Evolutionary conservation across 805 yeast species (phyloP).

Genomic region (Metschnikowia baotianmanensis): DNA sequence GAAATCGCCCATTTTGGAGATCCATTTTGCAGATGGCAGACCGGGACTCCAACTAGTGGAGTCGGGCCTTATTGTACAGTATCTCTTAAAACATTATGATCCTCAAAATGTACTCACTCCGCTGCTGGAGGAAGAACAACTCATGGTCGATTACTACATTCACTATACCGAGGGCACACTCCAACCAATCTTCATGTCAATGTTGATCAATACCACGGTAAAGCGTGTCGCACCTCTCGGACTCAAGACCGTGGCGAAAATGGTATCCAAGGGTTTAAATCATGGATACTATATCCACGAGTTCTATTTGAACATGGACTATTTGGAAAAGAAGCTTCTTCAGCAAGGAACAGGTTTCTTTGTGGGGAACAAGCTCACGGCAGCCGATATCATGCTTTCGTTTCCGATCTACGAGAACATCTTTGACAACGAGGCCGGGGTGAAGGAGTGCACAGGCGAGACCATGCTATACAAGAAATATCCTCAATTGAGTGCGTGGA

Average conservation of each 20-base stretch:
- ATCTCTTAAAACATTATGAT: constrained; percentile 52
- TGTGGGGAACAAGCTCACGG: constrained; percentile 51
- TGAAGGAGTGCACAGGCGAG: constrained; percentile 33
- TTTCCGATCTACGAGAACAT: constrained; percentile 39
- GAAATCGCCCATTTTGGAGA: constrained; percentile 58
- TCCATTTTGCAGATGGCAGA: constrained; percentile 31
- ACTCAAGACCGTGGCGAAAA: constrained; percentile 41
- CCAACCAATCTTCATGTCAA: constrained; percentile 44
- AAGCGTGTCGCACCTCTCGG: constrained; percentile 48
- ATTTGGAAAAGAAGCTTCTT: constrained; percentile 39
- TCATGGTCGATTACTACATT: constrained; percentile 48
- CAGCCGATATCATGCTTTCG: constrained; percentile 53
- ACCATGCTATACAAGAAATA: constrained; percentile 31
- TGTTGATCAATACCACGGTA: constrained; percentile 40
- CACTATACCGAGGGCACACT: constrained; percentile 64
- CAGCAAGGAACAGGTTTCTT: constrained; percentile 36
- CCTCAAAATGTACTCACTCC: constrained; percentile 36
- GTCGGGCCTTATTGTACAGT: constrained; percentile 57
- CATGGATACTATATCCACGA: constrained; percentile 50
- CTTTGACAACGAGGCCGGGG: constrained; percentile 33
- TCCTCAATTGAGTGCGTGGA: constrained; percentile 40
- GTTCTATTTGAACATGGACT: constrained; percentile 36
- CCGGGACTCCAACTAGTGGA: constrained; percentile 48
- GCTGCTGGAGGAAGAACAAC: constrained; percentile 36
- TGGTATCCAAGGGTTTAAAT: constrained; percentile 46